Evolutionary conservation across 768 basidiomycete genomes (phyloP).

Genomic region (Tulasnella calospora): DNA sequence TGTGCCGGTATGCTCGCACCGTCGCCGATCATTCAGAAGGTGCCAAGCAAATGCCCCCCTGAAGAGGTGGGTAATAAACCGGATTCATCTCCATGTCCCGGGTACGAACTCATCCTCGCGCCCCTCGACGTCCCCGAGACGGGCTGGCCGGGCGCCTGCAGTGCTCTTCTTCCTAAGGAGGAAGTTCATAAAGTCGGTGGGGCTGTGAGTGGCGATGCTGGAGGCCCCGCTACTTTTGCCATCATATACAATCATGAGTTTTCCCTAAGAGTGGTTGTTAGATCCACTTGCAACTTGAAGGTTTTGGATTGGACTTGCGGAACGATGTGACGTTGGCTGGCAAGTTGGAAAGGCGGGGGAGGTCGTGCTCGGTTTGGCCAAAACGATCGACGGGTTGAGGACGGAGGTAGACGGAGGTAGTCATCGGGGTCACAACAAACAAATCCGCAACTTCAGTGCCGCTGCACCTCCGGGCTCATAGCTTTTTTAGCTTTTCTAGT

Average conservation of each 20-base stretch:
- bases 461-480: too few relatives aligned
- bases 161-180: neutral
- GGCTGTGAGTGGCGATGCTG: neutral
- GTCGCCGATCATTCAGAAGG: neutral
- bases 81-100: neutral
- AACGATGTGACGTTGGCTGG: neutral
- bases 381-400: neutral
- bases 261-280: neutral
- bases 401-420: neutral
- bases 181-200: neutral
- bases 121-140: too few relatives aligned
- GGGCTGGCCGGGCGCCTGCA: neutral
- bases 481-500: too few relatives aligned
- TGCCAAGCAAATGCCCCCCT: neutral
- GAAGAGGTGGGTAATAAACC: neutral
- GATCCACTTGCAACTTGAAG: neutral
- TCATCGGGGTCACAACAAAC: neutral
- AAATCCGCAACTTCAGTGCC: neutral
- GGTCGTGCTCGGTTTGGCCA: neutral
- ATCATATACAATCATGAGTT: neutral
- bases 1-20: too few relatives aligned
- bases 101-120: neutral
- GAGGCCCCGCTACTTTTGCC: neutral
- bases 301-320: neutral
- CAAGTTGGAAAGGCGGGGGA: neutral